Conservation (phyloP, 768 basidiomycete species). For the Roridomyces roridus region DNA sequence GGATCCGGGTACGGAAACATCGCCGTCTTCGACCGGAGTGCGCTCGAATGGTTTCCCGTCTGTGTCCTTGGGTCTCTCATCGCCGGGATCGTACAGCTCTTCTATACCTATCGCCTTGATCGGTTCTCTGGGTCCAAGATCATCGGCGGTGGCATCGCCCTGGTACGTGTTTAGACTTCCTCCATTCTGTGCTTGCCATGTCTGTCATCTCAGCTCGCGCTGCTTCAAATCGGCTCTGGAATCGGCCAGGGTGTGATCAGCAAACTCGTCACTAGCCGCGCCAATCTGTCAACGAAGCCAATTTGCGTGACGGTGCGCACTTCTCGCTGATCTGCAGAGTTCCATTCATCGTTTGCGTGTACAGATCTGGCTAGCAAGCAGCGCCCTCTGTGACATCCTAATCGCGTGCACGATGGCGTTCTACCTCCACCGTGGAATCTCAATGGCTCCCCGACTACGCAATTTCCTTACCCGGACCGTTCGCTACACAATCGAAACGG, state of each 20-base stretch:
- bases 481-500: conserved; percentile 44
- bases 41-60: conserved; percentile 25
- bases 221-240: conserved; percentile 6
- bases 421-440: no score
- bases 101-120: conserved; percentile 36
- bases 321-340: no score
- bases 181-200: conserved; percentile 17
- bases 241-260: conserved; percentile 17
- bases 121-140: conserved; percentile 31
- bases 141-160: conserved; percentile 26
- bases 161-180: no score
- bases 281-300: conserved; percentile 7
- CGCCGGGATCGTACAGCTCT: conserved; percentile 35
- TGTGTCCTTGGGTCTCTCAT: conserved; percentile 12
- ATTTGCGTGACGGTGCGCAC: conserved; percentile 15
- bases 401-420: conserved; percentile 39
- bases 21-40: conserved; percentile 21
- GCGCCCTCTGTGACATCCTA: conserved; percentile 36
- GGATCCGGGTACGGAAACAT: conserved; percentile 19
- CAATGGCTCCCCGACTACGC: not conserved
- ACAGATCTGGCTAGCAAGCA: conserved; percentile 41
- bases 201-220: conserved; percentile 12
- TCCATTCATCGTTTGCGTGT: not conserved
- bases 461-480: conserved; percentile 35
- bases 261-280: conserved; percentile 1